These are phyloP conservation scores for Fusarium pininemorale DNA, from an alignment of 2,329 filamentous ascomycete genomes.

Conservation along the genomic window DNA sequence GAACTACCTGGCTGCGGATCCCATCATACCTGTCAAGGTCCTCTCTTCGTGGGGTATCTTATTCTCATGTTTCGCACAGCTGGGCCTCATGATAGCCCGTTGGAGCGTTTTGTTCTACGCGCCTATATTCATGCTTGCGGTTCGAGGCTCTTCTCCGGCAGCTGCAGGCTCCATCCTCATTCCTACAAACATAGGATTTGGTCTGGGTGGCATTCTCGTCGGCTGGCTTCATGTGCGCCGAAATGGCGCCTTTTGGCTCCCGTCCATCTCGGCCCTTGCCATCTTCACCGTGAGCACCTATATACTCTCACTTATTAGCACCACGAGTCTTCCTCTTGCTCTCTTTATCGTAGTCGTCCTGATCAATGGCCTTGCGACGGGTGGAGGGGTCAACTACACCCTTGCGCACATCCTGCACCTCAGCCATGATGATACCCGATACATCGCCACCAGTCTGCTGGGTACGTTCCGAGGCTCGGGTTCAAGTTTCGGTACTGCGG, in stretches of 20 bases:
- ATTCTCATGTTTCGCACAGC: slow-evolving; percentile 76
- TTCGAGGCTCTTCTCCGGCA: slow-evolving; percentile 74
- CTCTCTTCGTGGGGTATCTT: slow-evolving; percentile 76
- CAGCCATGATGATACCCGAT: slow-evolving; percentile 71
- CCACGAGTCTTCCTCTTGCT: slow-evolving; percentile 57
- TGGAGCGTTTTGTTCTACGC: slow-evolving; percentile 85
- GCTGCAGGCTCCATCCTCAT: slow-evolving; percentile 79
- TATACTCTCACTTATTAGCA: slow-evolving; percentile 64
- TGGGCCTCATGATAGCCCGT: slow-evolving; percentile 82
- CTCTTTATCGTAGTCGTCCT: slow-evolving; percentile 71
- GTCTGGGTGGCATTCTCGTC: slow-evolving; percentile 74
- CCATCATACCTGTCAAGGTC: slow-evolving; percentile 78
- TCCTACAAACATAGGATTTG: slow-evolving; percentile 84
- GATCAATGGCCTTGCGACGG: slow-evolving; percentile 76
- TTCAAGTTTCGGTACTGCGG: slow-evolving; percentile 80
- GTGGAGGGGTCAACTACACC: slow-evolving; percentile 80
- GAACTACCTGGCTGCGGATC: slow-evolving; percentile 68
- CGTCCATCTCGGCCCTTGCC: slow-evolving; percentile 67
- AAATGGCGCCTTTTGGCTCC: slow-evolving; percentile 75
- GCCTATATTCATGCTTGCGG: slow-evolving; percentile 81
- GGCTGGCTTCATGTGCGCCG: slow-evolving; percentile 81
- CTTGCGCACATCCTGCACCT: slow-evolving; percentile 82
- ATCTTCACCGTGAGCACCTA: slow-evolving; percentile 70
- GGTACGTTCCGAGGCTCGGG: slow-evolving; percentile 85
- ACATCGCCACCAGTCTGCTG: slow-evolving; percentile 78